A percentile compares a stretch with the other conserved stretches of the same genome.
Conservation (phyloP, 352 stramenopile species). For the Phytopythium oedochilum region DNA sequence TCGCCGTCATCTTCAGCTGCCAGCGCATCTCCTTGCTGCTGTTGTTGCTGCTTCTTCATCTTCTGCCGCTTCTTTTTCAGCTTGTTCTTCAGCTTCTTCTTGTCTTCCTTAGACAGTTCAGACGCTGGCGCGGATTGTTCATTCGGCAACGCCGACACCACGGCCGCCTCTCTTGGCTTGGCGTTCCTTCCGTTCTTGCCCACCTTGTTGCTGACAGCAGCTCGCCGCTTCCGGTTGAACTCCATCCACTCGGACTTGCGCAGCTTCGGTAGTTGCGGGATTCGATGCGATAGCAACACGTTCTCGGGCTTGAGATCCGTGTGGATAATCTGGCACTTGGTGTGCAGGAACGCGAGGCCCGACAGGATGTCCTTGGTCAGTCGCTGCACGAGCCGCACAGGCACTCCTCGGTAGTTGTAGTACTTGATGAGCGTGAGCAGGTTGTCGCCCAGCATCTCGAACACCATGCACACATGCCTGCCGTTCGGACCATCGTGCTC, state of each 20-base stretch:
- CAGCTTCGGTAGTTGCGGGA: conserved; percentile 66
- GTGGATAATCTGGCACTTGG: conserved; percentile 98
- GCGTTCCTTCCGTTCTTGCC: conserved; percentile 4
- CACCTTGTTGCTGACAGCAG: conserved; percentile 38
- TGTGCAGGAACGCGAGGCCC: conserved; percentile 96
- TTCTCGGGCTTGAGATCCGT: conserved; percentile 99
- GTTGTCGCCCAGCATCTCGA: conserved; percentile 99
- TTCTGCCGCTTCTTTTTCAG: conserved; percentile 95
- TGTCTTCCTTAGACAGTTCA: conserved; percentile 79
- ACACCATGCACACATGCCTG: conserved; percentile 97
- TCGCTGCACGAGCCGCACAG: conserved; percentile 92
- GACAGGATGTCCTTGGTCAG: conserved; percentile 94
- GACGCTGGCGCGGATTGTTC: neutral
- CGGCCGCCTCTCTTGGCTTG: neutral
- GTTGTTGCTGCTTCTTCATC: conserved; percentile 45
- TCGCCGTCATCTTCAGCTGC: conserved; percentile 3
- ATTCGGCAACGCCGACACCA: neutral
- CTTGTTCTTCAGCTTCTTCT: conserved; percentile 93
- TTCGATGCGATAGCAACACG: conserved; percentile 89
- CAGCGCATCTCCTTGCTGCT: neutral
- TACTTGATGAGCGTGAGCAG: conserved; percentile 98
- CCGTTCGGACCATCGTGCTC: conserved; percentile 96
- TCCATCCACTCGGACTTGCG: conserved; percentile 49
- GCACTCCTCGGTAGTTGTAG: conserved; percentile 98
- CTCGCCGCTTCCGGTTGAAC: conserved; percentile 31